Conservation (phyloP, 257 asterid species). For the Solanum gracilifrons region DNA sequence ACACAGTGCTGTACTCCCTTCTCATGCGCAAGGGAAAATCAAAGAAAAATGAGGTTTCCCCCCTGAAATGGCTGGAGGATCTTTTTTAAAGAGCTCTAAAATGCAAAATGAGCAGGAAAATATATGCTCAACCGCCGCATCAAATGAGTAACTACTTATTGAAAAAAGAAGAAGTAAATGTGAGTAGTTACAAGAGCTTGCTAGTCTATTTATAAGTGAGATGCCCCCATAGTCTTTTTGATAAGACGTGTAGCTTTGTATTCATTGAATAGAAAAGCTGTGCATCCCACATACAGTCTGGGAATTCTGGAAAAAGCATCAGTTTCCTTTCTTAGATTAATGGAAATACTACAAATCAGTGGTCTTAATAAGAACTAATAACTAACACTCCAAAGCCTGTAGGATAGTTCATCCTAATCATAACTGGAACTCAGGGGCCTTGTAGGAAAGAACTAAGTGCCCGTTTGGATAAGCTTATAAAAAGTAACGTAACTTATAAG, state of each 20-base stretch:
- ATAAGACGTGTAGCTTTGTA: neutral
- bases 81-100: neutral
- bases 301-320: neutral
- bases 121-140: neutral
- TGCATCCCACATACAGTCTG: neutral
- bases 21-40: neutral
- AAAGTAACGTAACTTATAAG: neutral
- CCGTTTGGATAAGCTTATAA: neutral
- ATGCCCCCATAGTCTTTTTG: neutral
- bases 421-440: neutral
- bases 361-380: neutral
- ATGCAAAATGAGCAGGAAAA: neutral
- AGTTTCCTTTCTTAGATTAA: neutral
- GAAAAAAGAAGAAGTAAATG: neutral
- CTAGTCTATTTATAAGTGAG: neutral
- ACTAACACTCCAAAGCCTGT: neutral
- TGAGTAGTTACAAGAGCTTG: neutral
- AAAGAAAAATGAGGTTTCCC: neutral
- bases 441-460: neutral
- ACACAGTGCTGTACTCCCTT: neutral
- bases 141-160: neutral
- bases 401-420: neutral
- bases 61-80: neutral
- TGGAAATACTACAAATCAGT: neutral
- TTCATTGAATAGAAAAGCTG: neutral